phyloP scores from a whole-genome alignment of 345 rosid species.

The Aegle marmelos region DNA sequence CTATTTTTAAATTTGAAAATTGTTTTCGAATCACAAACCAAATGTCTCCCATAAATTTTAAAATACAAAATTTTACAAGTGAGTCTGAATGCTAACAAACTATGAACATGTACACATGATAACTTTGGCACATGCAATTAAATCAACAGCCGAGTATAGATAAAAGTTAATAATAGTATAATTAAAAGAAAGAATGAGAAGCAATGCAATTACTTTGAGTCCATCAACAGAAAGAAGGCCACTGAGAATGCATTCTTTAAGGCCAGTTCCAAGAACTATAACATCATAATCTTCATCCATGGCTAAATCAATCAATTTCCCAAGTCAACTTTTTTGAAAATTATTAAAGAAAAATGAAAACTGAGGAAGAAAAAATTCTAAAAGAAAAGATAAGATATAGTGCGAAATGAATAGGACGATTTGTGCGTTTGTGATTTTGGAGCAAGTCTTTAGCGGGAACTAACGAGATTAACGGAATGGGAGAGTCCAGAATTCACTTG shows the following conservation, averaged over 20 bases:
- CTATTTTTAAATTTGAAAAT: not conserved
- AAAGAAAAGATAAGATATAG: not conserved
- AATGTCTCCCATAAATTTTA: not conserved
- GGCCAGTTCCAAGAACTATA: constrained; percentile 92
- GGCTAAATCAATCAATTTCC: not conserved
- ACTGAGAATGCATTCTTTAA: constrained; percentile 93
- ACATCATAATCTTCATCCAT: constrained; percentile 98
- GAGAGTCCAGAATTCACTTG: constrained; percentile 6
- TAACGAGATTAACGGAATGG: constrained; percentile 20
- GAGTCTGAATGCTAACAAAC: not conserved
- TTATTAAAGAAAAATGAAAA: too few relatives aligned
- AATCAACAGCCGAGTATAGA: too few relatives aligned
- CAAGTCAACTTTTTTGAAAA: not conserved
- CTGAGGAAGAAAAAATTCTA: not conserved
- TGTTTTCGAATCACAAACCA: not conserved
- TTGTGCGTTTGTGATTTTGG: not conserved
- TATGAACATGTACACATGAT: not conserved
- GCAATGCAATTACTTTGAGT: constrained; percentile 54
- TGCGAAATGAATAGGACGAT: not conserved
- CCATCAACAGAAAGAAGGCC: constrained; percentile 95
- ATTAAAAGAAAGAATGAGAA: not conserved
- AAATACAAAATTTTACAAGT: too few relatives aligned
- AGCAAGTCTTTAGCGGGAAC: constrained; percentile 41
- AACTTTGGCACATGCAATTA: not conserved
- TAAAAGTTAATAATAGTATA: not conserved